Conservation (phyloP, 2,329 filamentous ascomycete species). For the Herpomyces periplanetae region DNA sequence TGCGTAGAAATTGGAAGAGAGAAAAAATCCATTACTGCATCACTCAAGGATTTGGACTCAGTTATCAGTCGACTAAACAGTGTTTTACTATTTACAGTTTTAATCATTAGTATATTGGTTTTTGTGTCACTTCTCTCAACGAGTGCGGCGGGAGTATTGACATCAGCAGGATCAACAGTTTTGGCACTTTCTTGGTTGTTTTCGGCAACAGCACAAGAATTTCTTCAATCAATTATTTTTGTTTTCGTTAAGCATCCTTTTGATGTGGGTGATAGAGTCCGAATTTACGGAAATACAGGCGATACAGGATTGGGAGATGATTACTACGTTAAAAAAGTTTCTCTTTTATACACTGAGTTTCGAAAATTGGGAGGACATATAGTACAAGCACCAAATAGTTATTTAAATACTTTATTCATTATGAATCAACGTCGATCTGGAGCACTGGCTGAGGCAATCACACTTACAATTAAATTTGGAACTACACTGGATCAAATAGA, state of each 20-base stretch:
- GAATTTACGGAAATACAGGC: conserved; percentile 61
- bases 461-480: conserved; percentile 52
- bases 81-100: conserved; percentile 53
- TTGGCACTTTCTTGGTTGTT: conserved; percentile 73
- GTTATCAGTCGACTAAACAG: conserved; percentile 64
- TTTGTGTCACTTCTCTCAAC: conserved; percentile 63
- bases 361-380: conserved; percentile 95
- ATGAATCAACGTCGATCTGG: conserved; percentile 74
- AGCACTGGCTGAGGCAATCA: conserved; percentile 46
- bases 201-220: conserved; percentile 66
- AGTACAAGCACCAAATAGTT: conserved; percentile 74
- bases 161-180: conserved; percentile 51
- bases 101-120: conserved; percentile 40
- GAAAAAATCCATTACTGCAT: conserved; percentile 75
- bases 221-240: conserved; percentile 68
- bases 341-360: conserved; percentile 73
- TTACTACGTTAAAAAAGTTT: conserved; percentile 83
- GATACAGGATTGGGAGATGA: conserved; percentile 41
- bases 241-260: conserved; percentile 94
- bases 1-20: conserved; percentile 81
- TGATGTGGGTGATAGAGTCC: conserved; percentile 71
- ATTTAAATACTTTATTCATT: conserved; percentile 71
- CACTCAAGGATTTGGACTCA: conserved; percentile 69
- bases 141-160: conserved; percentile 60
- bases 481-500: conserved; percentile 53